A percentile compares a stretch with the other conserved stretches of the same genome.
These are phyloP conservation scores for Haplosporangium sp. DNA, from an alignment of 371 early-diverging fungal species.

Conservation along the genomic window DNA sequence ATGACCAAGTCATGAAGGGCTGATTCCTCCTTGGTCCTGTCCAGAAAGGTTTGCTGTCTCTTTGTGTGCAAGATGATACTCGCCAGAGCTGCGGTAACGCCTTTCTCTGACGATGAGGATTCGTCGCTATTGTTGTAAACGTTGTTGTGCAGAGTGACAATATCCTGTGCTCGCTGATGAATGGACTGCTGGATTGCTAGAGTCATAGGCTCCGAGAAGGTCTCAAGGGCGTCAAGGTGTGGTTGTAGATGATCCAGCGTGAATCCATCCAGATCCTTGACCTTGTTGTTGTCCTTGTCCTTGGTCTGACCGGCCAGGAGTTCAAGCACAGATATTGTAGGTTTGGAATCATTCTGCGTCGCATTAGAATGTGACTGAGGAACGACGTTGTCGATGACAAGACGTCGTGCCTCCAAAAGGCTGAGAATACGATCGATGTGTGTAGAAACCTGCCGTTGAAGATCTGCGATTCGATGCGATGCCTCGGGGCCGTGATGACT, in stretches of 20 bases:
- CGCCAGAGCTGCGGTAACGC: background rate
- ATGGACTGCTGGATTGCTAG: conserved; percentile 26
- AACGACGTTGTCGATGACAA: background rate
- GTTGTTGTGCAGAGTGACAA: conserved; percentile 3
- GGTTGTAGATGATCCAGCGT: conserved; percentile 26
- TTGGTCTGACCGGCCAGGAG: conserved; percentile 4
- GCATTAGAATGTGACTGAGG: no score
- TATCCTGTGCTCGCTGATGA: conserved; percentile 10
- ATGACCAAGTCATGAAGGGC: background rate
- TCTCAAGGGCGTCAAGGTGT: conserved; percentile 27
- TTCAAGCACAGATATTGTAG: background rate
- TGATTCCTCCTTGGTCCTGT: conserved; percentile 9
- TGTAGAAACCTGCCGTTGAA: conserved; percentile 26
- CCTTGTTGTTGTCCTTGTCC: background rate
- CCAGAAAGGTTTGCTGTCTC: conserved; percentile 1
- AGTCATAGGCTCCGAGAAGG: conserved; percentile 11
- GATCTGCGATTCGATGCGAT: conserved; percentile 6
- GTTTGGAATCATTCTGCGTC: background rate
- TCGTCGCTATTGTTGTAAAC: background rate
- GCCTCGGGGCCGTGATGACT: background rate
- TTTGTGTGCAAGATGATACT: conserved; percentile 4
- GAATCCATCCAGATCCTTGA: conserved; percentile 24
- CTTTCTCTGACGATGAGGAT: no score
- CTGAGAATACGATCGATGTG: conserved; percentile 42
- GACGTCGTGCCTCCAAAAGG: conserved; percentile 26